Evolutionary conservation across 768 basidiomycete genomes (phyloP).

Genomic region (Roridomyces roridus): DNA sequence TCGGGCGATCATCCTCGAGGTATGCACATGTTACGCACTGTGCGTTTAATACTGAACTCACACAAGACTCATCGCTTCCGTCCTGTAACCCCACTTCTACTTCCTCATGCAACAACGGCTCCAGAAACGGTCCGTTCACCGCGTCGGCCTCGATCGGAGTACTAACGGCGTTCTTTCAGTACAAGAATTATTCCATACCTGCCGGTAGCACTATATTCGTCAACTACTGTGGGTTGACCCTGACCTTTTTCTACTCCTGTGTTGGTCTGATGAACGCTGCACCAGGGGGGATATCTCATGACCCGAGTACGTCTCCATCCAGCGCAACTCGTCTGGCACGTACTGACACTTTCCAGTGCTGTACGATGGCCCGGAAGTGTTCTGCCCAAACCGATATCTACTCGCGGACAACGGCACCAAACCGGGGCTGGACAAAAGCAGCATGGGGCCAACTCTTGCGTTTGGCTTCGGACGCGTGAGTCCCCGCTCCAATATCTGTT

Average conservation of each 20-base stretch:
- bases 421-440: conserved; percentile 8
- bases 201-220: conserved; percentile 15
- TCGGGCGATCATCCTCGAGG: conserved; percentile 29
- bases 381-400: too few species aligned
- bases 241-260: background rate
- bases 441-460: conserved; percentile 1
- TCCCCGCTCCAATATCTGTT: background rate
- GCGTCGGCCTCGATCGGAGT: background rate
- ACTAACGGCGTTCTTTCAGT: conserved; percentile 1
- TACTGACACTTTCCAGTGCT: conserved; percentile 3
- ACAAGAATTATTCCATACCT: conserved; percentile 13
- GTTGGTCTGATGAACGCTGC: too few species aligned
- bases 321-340: background rate
- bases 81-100: background rate
- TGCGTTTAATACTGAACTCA: too few species aligned
- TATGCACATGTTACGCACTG: too few species aligned
- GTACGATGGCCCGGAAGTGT: conserved; percentile 19
- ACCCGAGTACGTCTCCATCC: conserved; percentile 4
- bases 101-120: conserved; percentile 6
- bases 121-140: conserved; percentile 3
- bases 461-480: conserved; percentile 18
- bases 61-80: conserved; percentile 22
- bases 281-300: conserved; percentile 18
- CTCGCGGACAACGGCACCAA: conserved; percentile 12
- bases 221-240: conserved; percentile 20